Percentiles rank a stretch among this genome's conserved stretches.
Conservation (phyloP, 2,329 filamentous ascomycete genomes). For the Phoma sp. region DNA sequence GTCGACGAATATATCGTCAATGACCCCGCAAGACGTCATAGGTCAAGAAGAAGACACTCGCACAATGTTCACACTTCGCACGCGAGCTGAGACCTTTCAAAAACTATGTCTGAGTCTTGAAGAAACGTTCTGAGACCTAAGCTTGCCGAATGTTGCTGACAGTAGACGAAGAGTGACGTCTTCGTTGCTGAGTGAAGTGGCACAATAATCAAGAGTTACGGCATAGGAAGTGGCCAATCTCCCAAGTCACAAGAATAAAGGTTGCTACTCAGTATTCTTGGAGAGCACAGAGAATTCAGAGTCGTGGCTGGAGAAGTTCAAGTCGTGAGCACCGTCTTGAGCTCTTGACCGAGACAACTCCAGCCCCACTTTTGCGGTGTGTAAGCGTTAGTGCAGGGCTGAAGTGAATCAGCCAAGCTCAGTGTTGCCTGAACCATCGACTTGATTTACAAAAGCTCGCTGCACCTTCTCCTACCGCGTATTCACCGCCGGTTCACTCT, state of each 20-base stretch:
- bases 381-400: conserved; percentile 23
- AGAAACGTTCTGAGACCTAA: neutral
- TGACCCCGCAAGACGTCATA: conserved; percentile 24
- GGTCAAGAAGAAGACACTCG: neutral
- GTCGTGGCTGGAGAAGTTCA: neutral
- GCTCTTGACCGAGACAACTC: neutral
- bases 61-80: no score
- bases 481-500: conserved; percentile 24
- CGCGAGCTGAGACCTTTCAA: no score
- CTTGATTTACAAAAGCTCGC: conserved; percentile 39
- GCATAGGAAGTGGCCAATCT: neutral
- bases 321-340: conserved; percentile 1
- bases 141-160: no score
- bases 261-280: neutral
- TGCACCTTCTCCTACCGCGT: conserved; percentile 22
- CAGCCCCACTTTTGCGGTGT: conserved; percentile 14
- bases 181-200: neutral
- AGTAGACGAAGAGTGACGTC: neutral
- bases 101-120: neutral
- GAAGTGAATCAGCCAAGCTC: conserved; percentile 33
- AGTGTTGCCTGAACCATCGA: conserved; percentile 42
- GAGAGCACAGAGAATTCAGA: neutral
- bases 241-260: neutral
- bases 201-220: neutral
- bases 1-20: neutral